A percentile compares a stretch with the other conserved stretches of the same genome.
phyloP scores from a whole-genome alignment of 805 yeast genomes.

The Danielia reshetovae region DNA sequence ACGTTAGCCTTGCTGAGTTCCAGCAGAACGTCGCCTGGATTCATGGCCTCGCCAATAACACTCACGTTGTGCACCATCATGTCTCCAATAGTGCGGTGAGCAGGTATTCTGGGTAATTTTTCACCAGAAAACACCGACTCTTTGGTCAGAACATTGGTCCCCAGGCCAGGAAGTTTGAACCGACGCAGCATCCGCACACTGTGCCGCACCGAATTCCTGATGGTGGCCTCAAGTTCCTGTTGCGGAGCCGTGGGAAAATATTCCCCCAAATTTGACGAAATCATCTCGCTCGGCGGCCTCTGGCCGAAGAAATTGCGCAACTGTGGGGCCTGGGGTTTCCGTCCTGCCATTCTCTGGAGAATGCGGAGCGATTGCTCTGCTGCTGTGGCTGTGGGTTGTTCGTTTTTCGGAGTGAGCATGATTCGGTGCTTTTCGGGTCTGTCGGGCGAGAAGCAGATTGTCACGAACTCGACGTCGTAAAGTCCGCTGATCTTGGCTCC shows the following conservation, averaged over 20 bases:
- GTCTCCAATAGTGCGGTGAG: constrained; percentile 57
- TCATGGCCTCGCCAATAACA: constrained; percentile 49
- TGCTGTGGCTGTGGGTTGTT: constrained; percentile 60
- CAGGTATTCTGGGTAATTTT: constrained; percentile 16
- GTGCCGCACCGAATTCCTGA: constrained; percentile 78
- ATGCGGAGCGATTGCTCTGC: constrained; percentile 51
- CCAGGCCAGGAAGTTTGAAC: constrained; percentile 17
- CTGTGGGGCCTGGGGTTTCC: constrained; percentile 14
- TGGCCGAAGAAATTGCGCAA: constrained; percentile 68
- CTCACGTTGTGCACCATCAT: constrained; percentile 52
- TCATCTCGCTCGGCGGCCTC: constrained; percentile 90
- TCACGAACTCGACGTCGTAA: constrained; percentile 75
- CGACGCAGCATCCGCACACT: constrained; percentile 58
- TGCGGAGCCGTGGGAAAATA: constrained; percentile 85
- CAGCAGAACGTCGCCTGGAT: constrained; percentile 23
- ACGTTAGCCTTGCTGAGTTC: constrained; percentile 26
- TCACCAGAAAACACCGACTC: neutral
- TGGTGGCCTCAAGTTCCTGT: constrained; percentile 69
- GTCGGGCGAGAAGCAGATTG: constrained; percentile 75
- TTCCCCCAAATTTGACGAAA: constrained; percentile 82
- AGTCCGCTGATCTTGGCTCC: constrained; percentile 37
- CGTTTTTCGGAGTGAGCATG: constrained; percentile 62
- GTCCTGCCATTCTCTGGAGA: constrained; percentile 18
- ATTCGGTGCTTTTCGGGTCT: constrained; percentile 66
- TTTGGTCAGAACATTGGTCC: neutral